These are phyloP conservation scores for Sugiyamaella pinicola DNA, from an alignment of 1,139 yeast genomes.

Conservation along the genomic window DNA sequence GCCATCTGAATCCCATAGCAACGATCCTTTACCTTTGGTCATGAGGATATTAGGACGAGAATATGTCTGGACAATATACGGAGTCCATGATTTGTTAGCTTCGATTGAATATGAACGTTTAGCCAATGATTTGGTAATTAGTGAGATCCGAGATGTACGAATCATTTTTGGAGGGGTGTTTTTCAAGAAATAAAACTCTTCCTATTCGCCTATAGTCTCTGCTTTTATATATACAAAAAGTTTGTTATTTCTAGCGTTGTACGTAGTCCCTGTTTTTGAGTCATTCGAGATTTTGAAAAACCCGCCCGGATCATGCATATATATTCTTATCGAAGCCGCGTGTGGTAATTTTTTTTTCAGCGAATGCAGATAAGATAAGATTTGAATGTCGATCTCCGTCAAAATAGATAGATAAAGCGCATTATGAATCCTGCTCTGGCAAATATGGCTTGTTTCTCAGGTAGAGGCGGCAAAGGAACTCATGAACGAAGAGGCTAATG, in stretches of 20 bases:
- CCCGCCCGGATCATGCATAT: neutral
- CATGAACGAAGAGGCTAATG: too few species aligned
- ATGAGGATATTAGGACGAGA: constrained; percentile 66
- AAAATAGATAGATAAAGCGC: too few species aligned
- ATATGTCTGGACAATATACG: constrained; percentile 75
- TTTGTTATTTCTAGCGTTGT: too few species aligned
- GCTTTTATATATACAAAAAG: neutral
- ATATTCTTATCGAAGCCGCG: too few species aligned
- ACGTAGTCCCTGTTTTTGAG: too few species aligned
- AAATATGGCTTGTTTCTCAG: too few species aligned
- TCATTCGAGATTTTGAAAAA: neutral
- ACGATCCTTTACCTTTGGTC: constrained; percentile 73
- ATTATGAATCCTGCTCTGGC: too few species aligned
- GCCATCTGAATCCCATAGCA: constrained; percentile 76
- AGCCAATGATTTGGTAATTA: neutral
- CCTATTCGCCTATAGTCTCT: too few species aligned
- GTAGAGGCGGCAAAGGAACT: too few species aligned
- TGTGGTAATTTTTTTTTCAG: too few species aligned
- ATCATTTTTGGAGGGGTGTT: constrained; percentile 11
- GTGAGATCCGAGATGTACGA: constrained; percentile 3
- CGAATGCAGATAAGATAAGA: neutral
- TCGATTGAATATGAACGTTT: constrained; percentile 10
- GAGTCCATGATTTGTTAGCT: constrained; percentile 16
- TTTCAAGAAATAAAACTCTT: too few species aligned
- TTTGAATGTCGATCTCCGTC: too few species aligned